Percentiles rank a stretch among this genome's conserved stretches.
These are phyloP conservation scores for Penicillium sp. DNA, from an alignment of 2,329 filamentous ascomycete species.

Conservation along the genomic window DNA sequence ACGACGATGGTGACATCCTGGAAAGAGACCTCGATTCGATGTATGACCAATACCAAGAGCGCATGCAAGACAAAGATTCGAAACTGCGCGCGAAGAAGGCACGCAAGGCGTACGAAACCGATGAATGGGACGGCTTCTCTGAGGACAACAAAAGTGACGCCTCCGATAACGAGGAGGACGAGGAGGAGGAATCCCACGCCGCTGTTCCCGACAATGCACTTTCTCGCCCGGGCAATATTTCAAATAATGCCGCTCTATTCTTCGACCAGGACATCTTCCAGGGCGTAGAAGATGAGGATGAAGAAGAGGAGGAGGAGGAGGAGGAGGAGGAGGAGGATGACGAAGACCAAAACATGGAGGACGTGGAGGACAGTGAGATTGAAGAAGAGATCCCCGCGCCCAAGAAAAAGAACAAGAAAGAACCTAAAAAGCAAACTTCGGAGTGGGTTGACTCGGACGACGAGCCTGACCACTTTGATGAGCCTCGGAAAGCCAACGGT, in stretches of 20 bases:
- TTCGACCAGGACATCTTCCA: constrained; percentile 96
- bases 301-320: constrained; percentile 50
- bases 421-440: constrained; percentile 21
- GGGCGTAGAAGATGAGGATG: constrained; percentile 68
- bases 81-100: constrained; percentile 91
- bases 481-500: constrained; percentile 44
- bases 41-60: constrained; percentile 83
- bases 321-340: constrained; percentile 37
- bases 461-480: constrained; percentile 33
- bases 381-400: constrained; percentile 15
- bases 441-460: constrained; percentile 38
- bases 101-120: constrained; percentile 75
- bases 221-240: constrained; percentile 58
- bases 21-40: constrained; percentile 82
- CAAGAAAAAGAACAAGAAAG: constrained; percentile 25
- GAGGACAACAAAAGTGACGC: constrained; percentile 58
- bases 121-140: constrained; percentile 90
- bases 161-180: constrained; percentile 41
- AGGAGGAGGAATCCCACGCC: constrained; percentile 54
- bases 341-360: constrained; percentile 11
- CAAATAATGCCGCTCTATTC: constrained; percentile 80
- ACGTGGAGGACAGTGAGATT: constrained; percentile 21
- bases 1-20: constrained; percentile 77
- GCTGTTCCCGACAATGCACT: constrained; percentile 31
- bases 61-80: constrained; percentile 74